A percentile compares a stretch with the other conserved stretches of the same genome.
phyloP scores from a whole-genome alignment of 169 alveolate species.

The Cyclospora cayetanensis region DNA sequence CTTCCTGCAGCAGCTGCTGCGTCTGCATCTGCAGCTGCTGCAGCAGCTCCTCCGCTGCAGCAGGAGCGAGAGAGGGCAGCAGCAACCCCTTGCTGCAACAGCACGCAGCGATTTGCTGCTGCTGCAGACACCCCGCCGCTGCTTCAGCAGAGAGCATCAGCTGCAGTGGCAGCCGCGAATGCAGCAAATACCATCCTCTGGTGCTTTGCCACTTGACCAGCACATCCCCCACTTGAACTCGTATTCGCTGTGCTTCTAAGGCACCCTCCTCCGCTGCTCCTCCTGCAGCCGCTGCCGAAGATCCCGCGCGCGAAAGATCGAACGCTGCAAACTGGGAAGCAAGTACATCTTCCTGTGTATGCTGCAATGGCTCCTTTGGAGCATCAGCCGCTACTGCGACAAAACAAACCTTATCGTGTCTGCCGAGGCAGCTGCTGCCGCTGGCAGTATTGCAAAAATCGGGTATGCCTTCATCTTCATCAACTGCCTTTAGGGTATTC shows the following conservation, averaged over 20 bases:
- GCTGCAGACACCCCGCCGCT: neutral
- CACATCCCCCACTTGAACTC: neutral
- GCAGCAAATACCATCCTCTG: neutral
- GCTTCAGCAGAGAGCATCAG: neutral
- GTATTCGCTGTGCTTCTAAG: neutral
- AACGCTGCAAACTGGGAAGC: neutral
- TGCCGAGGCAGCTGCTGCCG: neutral
- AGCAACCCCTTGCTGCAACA: neutral
- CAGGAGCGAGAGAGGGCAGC: neutral
- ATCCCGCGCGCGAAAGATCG: neutral
- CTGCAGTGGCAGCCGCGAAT: neutral
- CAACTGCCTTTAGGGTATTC: neutral
- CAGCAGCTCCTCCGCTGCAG: neutral
- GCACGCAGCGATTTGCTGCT: neutral
- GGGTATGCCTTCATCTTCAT: neutral
- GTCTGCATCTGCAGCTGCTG: neutral
- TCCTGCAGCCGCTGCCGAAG: slow-evolving; percentile 2
- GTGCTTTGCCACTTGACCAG: neutral
- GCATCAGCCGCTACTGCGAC: too few relatives aligned
- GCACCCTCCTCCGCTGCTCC: neutral
- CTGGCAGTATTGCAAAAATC: neutral
- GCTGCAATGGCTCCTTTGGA: slow-evolving; percentile 6
- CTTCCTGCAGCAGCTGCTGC: neutral
- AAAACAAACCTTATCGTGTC: neutral
- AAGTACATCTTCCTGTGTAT: neutral